A percentile compares a stretch with the other conserved stretches of the same genome.
phyloP scores from a whole-genome alignment of 2,329 filamentous ascomycete genomes.

The Thermothelomyces thermophilus region DNA sequence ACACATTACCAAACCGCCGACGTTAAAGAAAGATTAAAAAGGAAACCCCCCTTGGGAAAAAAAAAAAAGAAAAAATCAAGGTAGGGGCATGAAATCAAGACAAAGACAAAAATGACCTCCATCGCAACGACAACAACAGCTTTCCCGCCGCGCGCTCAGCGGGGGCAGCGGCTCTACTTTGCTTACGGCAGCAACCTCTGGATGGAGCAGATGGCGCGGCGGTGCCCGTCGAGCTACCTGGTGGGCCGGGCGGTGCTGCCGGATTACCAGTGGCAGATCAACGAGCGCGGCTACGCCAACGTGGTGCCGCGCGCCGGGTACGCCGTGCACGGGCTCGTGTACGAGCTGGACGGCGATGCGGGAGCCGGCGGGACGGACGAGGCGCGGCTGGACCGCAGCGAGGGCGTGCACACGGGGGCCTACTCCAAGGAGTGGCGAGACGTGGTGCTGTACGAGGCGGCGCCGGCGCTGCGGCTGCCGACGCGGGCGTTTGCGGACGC shows the following conservation, averaged over 20 bases:
- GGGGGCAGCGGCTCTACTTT: not conserved
- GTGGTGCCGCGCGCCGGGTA: not conserved
- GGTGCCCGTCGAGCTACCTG: not conserved
- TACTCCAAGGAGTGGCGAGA: not conserved
- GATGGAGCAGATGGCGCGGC: not conserved
- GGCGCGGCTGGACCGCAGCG: not conserved
- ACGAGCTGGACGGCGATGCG: not conserved
- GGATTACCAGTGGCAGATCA: not conserved
- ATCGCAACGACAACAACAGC: too few relatives aligned
- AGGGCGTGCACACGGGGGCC: not conserved
- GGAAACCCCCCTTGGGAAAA: too few relatives aligned
- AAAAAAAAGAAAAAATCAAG: too few relatives aligned
- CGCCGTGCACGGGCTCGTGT: not conserved
- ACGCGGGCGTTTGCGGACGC: not conserved
- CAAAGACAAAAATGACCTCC: too few relatives aligned
- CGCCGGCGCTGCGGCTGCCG: not conserved
- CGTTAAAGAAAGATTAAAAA: too few relatives aligned
- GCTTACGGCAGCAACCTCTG: slow-evolving; percentile 1
- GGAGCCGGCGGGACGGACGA: not conserved
- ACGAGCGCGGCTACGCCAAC: not conserved
- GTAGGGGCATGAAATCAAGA: too few relatives aligned
- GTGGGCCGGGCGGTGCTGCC: not conserved
- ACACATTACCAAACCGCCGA: too few relatives aligned
- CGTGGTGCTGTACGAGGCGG: not conserved
- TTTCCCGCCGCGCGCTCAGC: too few relatives aligned